Percentiles rank a stretch among this genome's conserved stretches.
phyloP scores from a whole-genome alignment of 163 green algal species.

The Volvox carteri region DNA sequence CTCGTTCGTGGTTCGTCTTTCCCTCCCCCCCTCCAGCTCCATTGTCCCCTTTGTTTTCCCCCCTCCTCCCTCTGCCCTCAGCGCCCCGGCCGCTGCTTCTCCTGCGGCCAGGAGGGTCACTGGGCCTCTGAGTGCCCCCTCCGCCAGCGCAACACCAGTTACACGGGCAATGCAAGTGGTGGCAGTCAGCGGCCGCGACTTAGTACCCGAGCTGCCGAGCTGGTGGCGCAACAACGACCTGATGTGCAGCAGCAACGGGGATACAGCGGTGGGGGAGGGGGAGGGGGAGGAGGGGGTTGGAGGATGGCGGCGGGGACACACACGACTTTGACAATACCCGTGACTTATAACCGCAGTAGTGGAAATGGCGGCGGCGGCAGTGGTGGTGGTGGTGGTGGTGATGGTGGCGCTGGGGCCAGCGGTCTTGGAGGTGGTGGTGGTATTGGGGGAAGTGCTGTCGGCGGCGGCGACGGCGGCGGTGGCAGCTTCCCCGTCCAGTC shows the following conservation, averaged over 20 bases:
- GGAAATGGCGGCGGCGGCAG: no score
- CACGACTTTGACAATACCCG: no score
- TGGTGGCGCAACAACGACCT: constrained; percentile 28
- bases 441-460: no score
- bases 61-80: constrained; percentile 2
- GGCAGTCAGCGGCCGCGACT: constrained; percentile 7
- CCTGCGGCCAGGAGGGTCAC: constrained; percentile 62
- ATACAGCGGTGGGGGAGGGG: background rate
- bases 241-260: background rate
- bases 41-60: background rate
- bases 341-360: no score
- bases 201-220: background rate
- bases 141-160: background rate
- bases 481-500: no score
- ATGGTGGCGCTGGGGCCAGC: no score
- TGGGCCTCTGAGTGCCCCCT: constrained; percentile 57
- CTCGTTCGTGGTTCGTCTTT: background rate
- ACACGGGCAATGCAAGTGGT: no score
- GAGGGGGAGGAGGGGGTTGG: no score
- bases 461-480: no score
- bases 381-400: no score
- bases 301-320: no score
- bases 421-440: no score
- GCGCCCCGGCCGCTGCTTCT: constrained; percentile 61
- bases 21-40: background rate